phyloP scores from a whole-genome alignment of 257 asterid genomes.

The Solanum pinnatisectum region DNA sequence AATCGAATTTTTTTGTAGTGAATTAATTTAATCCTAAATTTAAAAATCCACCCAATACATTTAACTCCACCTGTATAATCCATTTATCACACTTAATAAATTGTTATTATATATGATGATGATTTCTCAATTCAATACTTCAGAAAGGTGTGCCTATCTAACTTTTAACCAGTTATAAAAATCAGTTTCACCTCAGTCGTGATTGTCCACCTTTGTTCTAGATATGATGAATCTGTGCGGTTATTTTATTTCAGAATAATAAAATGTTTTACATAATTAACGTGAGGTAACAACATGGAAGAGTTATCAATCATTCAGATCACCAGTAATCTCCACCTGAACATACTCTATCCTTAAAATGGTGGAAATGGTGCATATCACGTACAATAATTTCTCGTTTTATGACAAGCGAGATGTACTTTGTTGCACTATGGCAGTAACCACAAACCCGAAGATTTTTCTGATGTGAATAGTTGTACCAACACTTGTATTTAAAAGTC shows the following conservation, averaged over 20 bases:
- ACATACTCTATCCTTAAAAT: constrained; percentile 71
- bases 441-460: constrained; percentile 88
- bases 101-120: not conserved
- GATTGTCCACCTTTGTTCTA: not conserved
- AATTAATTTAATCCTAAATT: too few species aligned
- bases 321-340: constrained; percentile 94
- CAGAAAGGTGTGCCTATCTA: not conserved
- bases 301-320: constrained; percentile 6
- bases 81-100: not conserved
- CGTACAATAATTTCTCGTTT: constrained; percentile 70
- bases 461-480: constrained; percentile 79
- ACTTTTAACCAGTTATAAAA: not conserved
- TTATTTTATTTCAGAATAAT: not conserved
- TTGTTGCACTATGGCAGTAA: constrained; percentile 88
- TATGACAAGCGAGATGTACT: constrained; percentile 68
- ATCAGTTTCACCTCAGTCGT: too few species aligned
- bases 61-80: too few species aligned
- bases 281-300: not conserved
- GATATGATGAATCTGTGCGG: not conserved
- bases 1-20: too few species aligned
- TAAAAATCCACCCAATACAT: too few species aligned
- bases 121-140: not conserved
- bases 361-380: constrained; percentile 89
- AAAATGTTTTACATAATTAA: too few species aligned
- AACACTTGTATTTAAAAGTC: constrained; percentile 46